Evolutionary conservation across 192 early-diverging fungal genomes (phyloP), one percentile per base, ranked within the genome.

Genomic region (Coemansia sp.): DNA sequence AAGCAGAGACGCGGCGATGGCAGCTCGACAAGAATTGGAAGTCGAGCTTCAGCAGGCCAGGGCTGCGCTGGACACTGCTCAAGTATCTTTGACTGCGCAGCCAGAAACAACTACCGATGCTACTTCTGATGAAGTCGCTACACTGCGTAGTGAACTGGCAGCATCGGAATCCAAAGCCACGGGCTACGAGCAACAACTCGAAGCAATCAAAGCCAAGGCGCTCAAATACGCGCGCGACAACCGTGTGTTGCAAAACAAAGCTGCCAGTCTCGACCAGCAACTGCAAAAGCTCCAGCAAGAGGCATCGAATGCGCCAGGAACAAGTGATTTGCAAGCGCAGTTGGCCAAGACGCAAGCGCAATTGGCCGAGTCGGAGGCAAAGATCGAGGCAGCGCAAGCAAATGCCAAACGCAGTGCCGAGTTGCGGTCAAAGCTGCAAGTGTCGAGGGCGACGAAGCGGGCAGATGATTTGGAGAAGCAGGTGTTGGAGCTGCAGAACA

Each of bases 81-180:
- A 65, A 5, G 52, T 48, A 1, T 12, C 15, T 9, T 2, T 7
- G 2, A 24, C 12, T 27, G 29, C 29, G 29, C 29, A 32, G 6
- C 29, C 29, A 3, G 60, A 63, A 52, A 11, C 53, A 65, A 56
- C 59, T 0, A 24, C 5, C 0, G 70, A 10, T 5, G 37, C 45
- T 11, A 37, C 19, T 8, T 41, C 32, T 11, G 19, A 62, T 12
- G 57, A 67, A 7, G 71, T 48, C 14, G 70, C 55, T 5, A 69
- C 76, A 39, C 85, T 93, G 21, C 83, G 87, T 62, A 66, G 83
- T 12, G 67, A 82, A 27, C 51, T 85, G 15, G 72, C 72, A 4
- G 71, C 65, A 8, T 55, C 76, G 9, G 71, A 76, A 49, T 70
- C 74, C 27, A 71, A 69, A 55, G 69, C 81, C 32, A 60, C 64